phyloP scores from a whole-genome alignment of 495 filamentous ascomycete species.

The Xanthoparmelia taractica region DNA sequence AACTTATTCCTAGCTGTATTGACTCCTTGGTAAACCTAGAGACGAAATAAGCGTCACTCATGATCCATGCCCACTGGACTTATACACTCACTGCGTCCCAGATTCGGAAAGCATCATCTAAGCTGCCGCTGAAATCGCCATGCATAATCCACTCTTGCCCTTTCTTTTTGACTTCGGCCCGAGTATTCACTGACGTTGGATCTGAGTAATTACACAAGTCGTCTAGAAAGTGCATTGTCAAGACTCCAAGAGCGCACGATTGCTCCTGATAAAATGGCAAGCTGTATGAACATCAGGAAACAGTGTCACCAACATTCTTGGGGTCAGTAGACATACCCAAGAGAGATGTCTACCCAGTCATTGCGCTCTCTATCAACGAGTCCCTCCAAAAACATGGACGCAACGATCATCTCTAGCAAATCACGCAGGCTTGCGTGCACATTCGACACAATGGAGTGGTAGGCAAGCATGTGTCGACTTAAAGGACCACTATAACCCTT shows the following conservation, averaged over 20 bases:
- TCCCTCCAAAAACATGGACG: constrained; percentile 71
- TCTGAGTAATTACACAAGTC: constrained; percentile 52
- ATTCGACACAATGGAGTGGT: constrained; percentile 71
- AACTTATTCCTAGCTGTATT: constrained; percentile 58
- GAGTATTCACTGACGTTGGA: constrained; percentile 51
- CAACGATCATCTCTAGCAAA: constrained; percentile 69
- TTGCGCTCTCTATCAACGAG: constrained; percentile 63
- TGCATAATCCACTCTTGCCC: constrained; percentile 69
- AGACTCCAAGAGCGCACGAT: constrained; percentile 79
- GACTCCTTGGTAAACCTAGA: constrained; percentile 55
- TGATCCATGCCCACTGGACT: not conserved
- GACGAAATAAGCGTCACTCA: not conserved
- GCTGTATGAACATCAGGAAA: constrained; percentile 42
- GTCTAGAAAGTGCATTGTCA: constrained; percentile 87
- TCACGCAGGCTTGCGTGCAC: constrained; percentile 73
- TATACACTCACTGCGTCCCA: constrained; percentile 63
- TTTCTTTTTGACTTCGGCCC: constrained; percentile 53
- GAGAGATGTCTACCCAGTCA: constrained; percentile 62
- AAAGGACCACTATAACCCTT: constrained; percentile 94
- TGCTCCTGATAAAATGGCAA: constrained; percentile 80
- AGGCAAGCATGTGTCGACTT: constrained; percentile 80
- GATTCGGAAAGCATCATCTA: constrained; percentile 71
- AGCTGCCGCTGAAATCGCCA: constrained; percentile 64
- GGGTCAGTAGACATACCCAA: constrained; percentile 49
- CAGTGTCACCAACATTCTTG: not conserved